Base-by-base conservation (phyloP, 148 eudicot genomes). In the Dysphania ambrosioides region DNA sequence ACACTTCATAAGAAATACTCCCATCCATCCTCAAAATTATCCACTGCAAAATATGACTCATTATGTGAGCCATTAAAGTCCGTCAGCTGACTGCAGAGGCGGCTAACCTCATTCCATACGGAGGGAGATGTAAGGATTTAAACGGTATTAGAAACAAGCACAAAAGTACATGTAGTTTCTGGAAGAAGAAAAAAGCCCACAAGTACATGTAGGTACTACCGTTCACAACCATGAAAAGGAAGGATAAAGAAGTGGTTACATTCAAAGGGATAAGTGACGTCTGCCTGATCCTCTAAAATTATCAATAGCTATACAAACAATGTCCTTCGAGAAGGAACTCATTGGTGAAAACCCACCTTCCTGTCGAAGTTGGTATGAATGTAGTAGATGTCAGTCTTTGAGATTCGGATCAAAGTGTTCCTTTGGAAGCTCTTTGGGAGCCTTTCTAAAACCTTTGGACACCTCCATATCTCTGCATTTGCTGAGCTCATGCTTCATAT, bases 391-490 rank as follows among this genome's bases (percentile, higher is more conserved):
- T 57, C 74, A 79, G 65, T 65, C 75, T 73, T 83, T 83, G 10
- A 64, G 40, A 34, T 84, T 87, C 35, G 87, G 12, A 74, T 90
- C 88, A 69, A 89, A 93, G 79, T 89, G 85, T 58, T 87, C 77
- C 64, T 87, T 84, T 21, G 89, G 78, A 71, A 91, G 71, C 10
- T 75, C 57, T 76, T 78, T 87, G 53, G 91, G 82, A 71, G 85
- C 82, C 79, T 75, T 89, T 40, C 88, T 93, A 59, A 91, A 91
- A 65, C 97, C 97, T 38, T 89, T 81, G 29, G 87, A 86, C 71
- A 91, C 91, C 81, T 81, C 79, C 97, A 92, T 92, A 31, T 84
- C 85, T 84, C 79, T 82, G n/a, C 88, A 83, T 64, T 83, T 90
- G 34, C 10, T 34, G 29, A 83, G 65, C 82, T 88, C 92, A 35